Conservation (phyloP, 768 basidiomycete genomes). For the Phanerodontia chrysosporium region DNA sequence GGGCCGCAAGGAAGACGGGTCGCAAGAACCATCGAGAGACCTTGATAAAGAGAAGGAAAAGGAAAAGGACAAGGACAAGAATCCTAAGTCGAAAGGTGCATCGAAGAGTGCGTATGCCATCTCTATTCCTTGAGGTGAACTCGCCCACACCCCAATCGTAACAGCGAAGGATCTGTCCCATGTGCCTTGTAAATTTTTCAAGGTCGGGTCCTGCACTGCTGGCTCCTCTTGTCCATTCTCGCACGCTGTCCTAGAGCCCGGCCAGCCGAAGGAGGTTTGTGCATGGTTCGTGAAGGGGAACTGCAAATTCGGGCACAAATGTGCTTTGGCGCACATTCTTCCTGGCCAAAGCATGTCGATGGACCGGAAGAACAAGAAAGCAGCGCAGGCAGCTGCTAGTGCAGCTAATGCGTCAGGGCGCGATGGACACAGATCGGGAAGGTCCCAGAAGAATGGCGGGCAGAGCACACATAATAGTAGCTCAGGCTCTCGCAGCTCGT, state of each 20-base stretch:
- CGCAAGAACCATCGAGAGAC: neutral
- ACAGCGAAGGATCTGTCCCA: slow-evolving; percentile 86
- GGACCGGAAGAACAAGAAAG: slow-evolving; percentile 97
- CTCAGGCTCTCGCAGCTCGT: slow-evolving; percentile 24
- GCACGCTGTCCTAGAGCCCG: slow-evolving; percentile 68
- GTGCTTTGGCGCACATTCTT: slow-evolving; percentile 90
- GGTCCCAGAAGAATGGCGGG: slow-evolving; percentile 24
- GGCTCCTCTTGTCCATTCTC: slow-evolving; percentile 96
- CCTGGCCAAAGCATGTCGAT: slow-evolving; percentile 93
- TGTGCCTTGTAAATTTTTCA: slow-evolving; percentile 98
- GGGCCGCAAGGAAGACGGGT: slow-evolving; percentile 1
- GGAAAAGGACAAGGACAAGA: slow-evolving; percentile 13
- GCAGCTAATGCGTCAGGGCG: slow-evolving; percentile 28
- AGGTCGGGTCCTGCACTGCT: slow-evolving; percentile 90
- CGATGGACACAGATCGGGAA: slow-evolving; percentile 32
- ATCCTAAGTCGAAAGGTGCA: slow-evolving; percentile 20
- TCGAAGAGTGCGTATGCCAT: slow-evolving; percentile 19
- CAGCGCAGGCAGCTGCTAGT: slow-evolving; percentile 62
- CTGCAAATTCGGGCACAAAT: slow-evolving; percentile 76
- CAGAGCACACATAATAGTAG: slow-evolving; percentile 13
- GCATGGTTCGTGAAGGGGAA: slow-evolving; percentile 94
- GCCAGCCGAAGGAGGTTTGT: slow-evolving; percentile 76
- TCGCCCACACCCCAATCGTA: slow-evolving; percentile 1
- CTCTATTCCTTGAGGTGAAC: neutral
- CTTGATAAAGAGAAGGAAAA: neutral